A percentile compares a stretch with the other conserved stretches of the same genome.
phyloP scores from a whole-genome alignment of 139 green algal species.

The Ettlia oleoabundans region DNA sequence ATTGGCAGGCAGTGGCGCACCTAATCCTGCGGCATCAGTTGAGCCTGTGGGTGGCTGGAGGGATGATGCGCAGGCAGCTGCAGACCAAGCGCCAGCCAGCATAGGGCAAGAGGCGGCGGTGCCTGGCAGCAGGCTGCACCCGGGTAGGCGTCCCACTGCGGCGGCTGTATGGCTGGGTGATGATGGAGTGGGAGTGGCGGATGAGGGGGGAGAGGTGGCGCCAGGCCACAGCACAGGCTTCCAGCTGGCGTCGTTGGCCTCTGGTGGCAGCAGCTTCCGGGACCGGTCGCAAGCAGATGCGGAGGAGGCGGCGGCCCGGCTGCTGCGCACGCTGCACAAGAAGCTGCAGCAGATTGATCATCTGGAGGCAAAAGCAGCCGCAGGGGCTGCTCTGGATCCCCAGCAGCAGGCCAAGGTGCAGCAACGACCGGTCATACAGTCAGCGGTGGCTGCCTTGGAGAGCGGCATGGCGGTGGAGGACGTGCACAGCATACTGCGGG shows the following conservation, averaged over 20 bases:
- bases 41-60: constrained; percentile 19
- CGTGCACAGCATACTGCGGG: constrained; percentile 27
- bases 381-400: constrained; percentile 60
- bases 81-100: not conserved
- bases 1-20: not conserved
- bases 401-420: constrained; percentile 84
- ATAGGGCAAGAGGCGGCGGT: not conserved
- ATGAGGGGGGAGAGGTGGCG: not conserved
- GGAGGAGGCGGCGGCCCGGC: constrained; percentile 36
- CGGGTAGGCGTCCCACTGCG: constrained; percentile 47
- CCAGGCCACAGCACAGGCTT: not conserved
- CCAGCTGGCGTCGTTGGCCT: not conserved
- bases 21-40: not conserved
- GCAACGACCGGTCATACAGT: constrained; percentile 51
- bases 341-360: constrained; percentile 86
- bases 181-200: no score
- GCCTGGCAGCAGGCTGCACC: constrained; percentile 39
- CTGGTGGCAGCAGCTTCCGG: constrained; percentile 35
- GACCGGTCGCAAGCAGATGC: not conserved
- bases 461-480: constrained; percentile 49
- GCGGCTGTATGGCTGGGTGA: constrained; percentile 7
- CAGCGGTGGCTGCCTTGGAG: constrained; percentile 59
- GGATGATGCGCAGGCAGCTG: not conserved
- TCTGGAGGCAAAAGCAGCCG: constrained; percentile 44
- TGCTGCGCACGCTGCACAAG: constrained; percentile 70